Percentiles rank a stretch among this genome's conserved stretches.
These are phyloP conservation scores for Trichoderma guizhouense DNA, from an alignment of 2,329 filamentous ascomycete species.

Conservation along the genomic window DNA sequence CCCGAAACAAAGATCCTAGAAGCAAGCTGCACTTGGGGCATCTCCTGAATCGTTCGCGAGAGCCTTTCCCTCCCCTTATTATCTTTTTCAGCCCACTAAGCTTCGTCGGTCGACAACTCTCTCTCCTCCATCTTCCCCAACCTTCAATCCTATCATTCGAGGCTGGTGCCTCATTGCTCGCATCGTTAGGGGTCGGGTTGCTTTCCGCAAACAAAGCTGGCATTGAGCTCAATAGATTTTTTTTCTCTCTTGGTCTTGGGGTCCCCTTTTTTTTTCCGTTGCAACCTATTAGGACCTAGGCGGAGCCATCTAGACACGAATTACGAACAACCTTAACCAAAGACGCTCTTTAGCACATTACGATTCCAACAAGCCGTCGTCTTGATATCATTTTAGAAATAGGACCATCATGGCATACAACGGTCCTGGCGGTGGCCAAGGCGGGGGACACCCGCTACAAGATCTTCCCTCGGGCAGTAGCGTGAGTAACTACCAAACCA, in stretches of 20 bases:
- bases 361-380: constrained; percentile 4
- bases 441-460: constrained; percentile 60
- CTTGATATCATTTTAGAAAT: constrained; percentile 10
- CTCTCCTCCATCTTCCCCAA: constrained; percentile 24
- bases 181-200: constrained; percentile 25
- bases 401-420: constrained; percentile 55
- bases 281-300: constrained; percentile 7
- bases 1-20: constrained; percentile 20
- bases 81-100: constrained; percentile 23
- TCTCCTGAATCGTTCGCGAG: constrained; percentile 20
- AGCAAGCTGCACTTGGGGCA: constrained; percentile 11
- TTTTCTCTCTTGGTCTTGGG: constrained; percentile 1
- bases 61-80: constrained; percentile 26
- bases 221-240: constrained; percentile 19
- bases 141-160: constrained; percentile 29
- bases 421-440: constrained; percentile 54
- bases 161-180: constrained; percentile 32
- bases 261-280: background rate
- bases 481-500: constrained; percentile 46
- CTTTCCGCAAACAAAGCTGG: constrained; percentile 17
- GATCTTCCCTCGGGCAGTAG: constrained; percentile 59
- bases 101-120: constrained; percentile 22
- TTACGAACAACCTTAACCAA: constrained; percentile 12
- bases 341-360: constrained; percentile 6
- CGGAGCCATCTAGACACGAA: constrained; percentile 15